Evolutionary conservation across 495 filamentous ascomycete species (phyloP), one percentile per base, ranked within the genome.

Genomic region (Elasticomyces elasticus): DNA sequence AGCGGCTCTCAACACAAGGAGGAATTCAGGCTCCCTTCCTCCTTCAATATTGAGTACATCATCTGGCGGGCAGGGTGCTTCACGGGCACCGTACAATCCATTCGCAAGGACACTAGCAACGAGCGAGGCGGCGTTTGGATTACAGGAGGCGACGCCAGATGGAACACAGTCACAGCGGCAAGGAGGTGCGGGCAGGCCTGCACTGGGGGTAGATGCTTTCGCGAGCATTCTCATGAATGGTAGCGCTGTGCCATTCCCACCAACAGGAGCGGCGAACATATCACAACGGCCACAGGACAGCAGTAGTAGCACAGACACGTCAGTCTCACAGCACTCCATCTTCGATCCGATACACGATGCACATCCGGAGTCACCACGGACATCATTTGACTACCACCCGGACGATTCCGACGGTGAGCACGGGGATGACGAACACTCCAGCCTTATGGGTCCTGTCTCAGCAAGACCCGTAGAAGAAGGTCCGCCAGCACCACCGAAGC

Each of bases 291-390:
- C 54, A 4, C 55, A 61, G 28, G 66, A 66, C 38, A 70, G 64
- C 55, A 68, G 63, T 37, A 66, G 63, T 49, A 69, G 62, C 42
- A 70, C 67, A 33, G 67, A 70, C 49, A 64, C 67, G 20, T 70
- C 67, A 12, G 47, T 61, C n/a, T 71, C 68, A 3, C 43, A 62
- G 24, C 63, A 67, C 42, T 71, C 68, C 0, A 61, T 67, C 3
- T 71, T 63, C 54, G 68, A 71, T 33, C 45, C 64, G 15, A 51
- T 58, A 22, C 56, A 65, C 35, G 68, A 69, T 22, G 10, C 56
- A 5, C 60, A 64, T 43, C 28, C 37, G 5, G 68, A 70, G 49
- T 61, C 68, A 10, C 67, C 66, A 3, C 54, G 66, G 17, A 66
- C 62, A 35, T 69, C 65, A 0, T 64, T 65, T 37, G 67, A 71